Evolutionary conservation across 176 grass and related monocot species (phyloP).

Genomic region (Aegilops speltoides): DNA sequence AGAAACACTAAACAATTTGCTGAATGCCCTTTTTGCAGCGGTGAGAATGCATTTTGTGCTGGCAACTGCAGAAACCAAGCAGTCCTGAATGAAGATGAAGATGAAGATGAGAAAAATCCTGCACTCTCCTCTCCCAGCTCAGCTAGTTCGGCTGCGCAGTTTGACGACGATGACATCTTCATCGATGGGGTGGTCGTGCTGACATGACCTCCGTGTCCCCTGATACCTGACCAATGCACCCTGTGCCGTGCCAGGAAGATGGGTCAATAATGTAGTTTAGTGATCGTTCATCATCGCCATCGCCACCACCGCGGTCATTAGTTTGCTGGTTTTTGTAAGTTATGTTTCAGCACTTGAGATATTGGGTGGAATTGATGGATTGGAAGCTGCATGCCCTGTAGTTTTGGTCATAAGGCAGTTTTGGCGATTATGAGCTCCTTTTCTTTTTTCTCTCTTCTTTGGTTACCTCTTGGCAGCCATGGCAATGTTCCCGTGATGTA

Average conservation of each 20-base stretch:
- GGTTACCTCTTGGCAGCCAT: slow-evolving; percentile 31
- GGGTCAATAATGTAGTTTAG: slow-evolving; percentile 22
- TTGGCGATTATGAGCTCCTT: slow-evolving; percentile 26
- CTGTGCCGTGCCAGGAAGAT: background rate
- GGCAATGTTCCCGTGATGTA: slow-evolving; percentile 26
- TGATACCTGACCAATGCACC: background rate
- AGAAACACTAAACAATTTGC: too few relatives aligned
- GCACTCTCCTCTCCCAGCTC: slow-evolving; percentile 23
- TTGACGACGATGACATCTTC: slow-evolving; percentile 63
- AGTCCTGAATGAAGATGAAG: slow-evolving; percentile 50
- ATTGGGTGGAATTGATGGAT: slow-evolving; percentile 10
- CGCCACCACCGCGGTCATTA: background rate
- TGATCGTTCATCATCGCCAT: background rate
- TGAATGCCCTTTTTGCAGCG: slow-evolving; percentile 39
- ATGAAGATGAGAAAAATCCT: slow-evolving; percentile 41
- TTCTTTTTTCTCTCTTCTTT: slow-evolving; percentile 22
- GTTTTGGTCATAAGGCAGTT: slow-evolving; percentile 40
- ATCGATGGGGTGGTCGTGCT: slow-evolving; percentile 56
- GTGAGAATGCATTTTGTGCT: slow-evolving; percentile 61
- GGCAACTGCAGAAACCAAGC: slow-evolving; percentile 57
- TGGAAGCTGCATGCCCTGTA: slow-evolving; percentile 36
- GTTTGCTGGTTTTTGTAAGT: slow-evolving; percentile 39
- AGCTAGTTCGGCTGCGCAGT: slow-evolving; percentile 15
- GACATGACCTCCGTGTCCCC: slow-evolving; percentile 35
- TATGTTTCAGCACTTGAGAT: slow-evolving; percentile 42